phyloP scores from a whole-genome alignment of 768 basidiomycete species.

The Phylloporus arenicola region DNA sequence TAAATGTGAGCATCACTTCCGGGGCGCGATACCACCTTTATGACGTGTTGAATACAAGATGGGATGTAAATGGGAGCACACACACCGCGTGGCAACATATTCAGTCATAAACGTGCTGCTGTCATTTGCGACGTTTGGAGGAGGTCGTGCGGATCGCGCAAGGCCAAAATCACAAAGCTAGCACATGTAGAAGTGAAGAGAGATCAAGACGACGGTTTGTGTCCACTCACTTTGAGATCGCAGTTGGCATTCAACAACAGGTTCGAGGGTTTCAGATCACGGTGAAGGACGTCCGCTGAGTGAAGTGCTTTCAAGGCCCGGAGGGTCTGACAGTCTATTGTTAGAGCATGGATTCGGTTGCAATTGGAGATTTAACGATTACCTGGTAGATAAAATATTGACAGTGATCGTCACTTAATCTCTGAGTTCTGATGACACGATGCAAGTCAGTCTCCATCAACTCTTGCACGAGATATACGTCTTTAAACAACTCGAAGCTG shows the following conservation, averaged over 20 bases:
- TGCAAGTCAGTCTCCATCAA: slow-evolving; percentile 93
- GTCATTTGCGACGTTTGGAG: slow-evolving; percentile 67
- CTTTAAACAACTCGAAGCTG: slow-evolving; percentile 71
- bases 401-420: slow-evolving; percentile 89
- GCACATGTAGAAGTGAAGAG: slow-evolving; percentile 1
- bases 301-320: slow-evolving; percentile 93
- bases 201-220: slow-evolving; percentile 1
- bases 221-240: slow-evolving; percentile 74
- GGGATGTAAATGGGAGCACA: background rate
- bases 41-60: slow-evolving; percentile 1
- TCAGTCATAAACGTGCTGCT: slow-evolving; percentile 84
- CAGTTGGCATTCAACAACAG: slow-evolving; percentile 94
- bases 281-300: slow-evolving; percentile 89
- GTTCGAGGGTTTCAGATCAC: slow-evolving; percentile 96
- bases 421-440: slow-evolving; percentile 92
- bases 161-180: slow-evolving; percentile 86
- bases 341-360: slow-evolving; percentile 2
- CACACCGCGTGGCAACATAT: slow-evolving; percentile 89
- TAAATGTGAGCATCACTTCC: slow-evolving; percentile 97
- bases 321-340: slow-evolving; percentile 50
- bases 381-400: slow-evolving; percentile 98
- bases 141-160: slow-evolving; percentile 71
- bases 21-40: slow-evolving; percentile 93
- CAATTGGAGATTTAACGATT: slow-evolving; percentile 14
- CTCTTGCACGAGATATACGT: slow-evolving; percentile 75